phyloP scores from a whole-genome alignment of 2,329 filamentous ascomycete species.

The Colletotrichum sansevieriae region DNA sequence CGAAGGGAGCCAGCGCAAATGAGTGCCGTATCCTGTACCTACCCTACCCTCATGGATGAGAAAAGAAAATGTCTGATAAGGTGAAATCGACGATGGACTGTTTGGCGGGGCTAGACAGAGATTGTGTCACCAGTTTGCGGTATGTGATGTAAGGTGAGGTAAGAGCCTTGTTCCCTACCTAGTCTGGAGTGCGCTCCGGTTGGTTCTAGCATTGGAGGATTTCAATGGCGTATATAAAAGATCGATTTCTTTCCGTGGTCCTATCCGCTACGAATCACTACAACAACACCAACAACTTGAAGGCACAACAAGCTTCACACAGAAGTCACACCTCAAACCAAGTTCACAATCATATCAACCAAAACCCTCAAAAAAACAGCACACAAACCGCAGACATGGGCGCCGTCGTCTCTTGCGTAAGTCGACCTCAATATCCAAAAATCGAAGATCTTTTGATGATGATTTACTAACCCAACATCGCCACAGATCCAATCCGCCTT shows the following conservation, averaged over 20 bases:
- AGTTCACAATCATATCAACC: not conserved
- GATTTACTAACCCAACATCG: not conserved
- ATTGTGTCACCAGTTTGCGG: constrained; percentile 32
- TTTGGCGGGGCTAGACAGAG: not conserved
- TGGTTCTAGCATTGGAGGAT: constrained; percentile 1
- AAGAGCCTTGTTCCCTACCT: constrained; percentile 12
- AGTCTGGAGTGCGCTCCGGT: constrained; percentile 10
- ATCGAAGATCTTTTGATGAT: constrained; percentile 1
- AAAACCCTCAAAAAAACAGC: not conserved
- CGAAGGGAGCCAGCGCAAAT: constrained; percentile 1
- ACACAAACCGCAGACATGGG: constrained; percentile 71
- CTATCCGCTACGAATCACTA: not conserved
- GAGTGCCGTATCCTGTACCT: too few relatives aligned
- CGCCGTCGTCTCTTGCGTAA: constrained; percentile 86
- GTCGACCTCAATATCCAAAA: constrained; percentile 52
- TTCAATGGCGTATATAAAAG: constrained; percentile 31
- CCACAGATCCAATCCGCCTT: constrained; percentile 69
- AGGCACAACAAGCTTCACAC: not conserved
- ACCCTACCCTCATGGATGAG: not conserved
- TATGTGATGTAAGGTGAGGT: constrained; percentile 38
- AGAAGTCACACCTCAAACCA: not conserved
- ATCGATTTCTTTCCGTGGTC: not conserved
- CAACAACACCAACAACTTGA: constrained; percentile 8
- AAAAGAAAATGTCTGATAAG: constrained; percentile 13
- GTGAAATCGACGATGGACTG: constrained; percentile 21